phyloP scores from a whole-genome alignment of 257 asterid genomes.

The Schizonepeta tenuifolia region DNA sequence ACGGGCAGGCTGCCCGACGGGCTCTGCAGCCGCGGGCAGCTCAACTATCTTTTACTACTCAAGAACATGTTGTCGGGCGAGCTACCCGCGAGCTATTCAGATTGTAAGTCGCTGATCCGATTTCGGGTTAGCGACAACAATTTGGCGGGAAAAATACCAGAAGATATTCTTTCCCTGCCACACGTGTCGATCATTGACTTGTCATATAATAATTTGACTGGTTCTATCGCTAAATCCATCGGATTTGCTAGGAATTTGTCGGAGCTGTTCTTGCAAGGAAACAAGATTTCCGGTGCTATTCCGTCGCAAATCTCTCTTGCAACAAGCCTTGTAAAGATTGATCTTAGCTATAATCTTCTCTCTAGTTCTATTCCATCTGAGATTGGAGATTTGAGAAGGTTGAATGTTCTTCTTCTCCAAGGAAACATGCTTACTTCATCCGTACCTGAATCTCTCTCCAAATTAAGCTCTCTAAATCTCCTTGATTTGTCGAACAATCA shows the following conservation, averaged over 20 bases:
- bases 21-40: constrained; percentile 64
- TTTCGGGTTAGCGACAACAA: constrained; percentile 71
- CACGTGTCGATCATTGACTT: constrained; percentile 78
- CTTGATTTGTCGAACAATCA: constrained; percentile 79
- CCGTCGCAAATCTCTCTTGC: constrained; percentile 76
- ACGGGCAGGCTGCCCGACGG: constrained; percentile 72
- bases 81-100: constrained; percentile 66
- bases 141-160: constrained; percentile 70
- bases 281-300: constrained; percentile 70
- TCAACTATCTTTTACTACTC: constrained; percentile 67
- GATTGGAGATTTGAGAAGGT: constrained; percentile 62
- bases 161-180: constrained; percentile 66
- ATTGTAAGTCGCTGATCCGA: constrained; percentile 68
- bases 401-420: constrained; percentile 67
- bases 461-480: constrained; percentile 56
- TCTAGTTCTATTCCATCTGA: constrained; percentile 74
- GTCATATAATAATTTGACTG: constrained; percentile 58
- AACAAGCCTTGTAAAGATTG: constrained; percentile 66
- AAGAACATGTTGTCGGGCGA: constrained; percentile 66
- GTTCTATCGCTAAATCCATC: constrained; percentile 53
- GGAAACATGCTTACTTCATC: constrained; percentile 73
- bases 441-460: constrained; percentile 72
- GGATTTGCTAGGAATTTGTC: constrained; percentile 71
- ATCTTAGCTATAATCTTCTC: constrained; percentile 71
- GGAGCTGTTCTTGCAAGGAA: constrained; percentile 82